These are phyloP conservation scores for Fomitopsis pulvina DNA, from an alignment of 768 basidiomycete genomes.

Conservation along the genomic window DNA sequence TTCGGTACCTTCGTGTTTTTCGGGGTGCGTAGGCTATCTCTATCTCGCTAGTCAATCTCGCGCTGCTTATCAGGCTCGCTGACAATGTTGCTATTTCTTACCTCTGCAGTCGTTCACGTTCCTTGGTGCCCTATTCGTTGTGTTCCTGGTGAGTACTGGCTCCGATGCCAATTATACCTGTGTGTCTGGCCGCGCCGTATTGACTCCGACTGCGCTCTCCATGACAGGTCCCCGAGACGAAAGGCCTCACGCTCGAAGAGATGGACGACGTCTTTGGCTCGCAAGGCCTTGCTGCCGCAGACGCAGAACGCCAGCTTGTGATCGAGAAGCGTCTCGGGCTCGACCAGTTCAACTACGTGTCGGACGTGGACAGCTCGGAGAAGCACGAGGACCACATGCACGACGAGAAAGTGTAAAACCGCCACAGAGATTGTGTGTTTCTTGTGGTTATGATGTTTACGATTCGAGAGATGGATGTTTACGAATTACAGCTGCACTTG, in stretches of 20 bases:
- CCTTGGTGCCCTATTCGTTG: slow-evolving; percentile 59
- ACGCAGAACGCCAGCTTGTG: slow-evolving; percentile 39
- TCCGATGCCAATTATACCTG: background rate
- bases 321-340: slow-evolving; percentile 66
- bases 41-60: background rate
- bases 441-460: no score
- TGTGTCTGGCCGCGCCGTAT: no score
- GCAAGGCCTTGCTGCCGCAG: slow-evolving; percentile 47
- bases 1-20: slow-evolving; percentile 78
- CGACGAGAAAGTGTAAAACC: background rate
- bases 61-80: background rate
- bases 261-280: slow-evolving; percentile 76
- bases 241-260: slow-evolving; percentile 67
- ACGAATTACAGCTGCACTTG: no score
- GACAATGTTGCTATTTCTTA: slow-evolving; percentile 1
- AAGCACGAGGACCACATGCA: slow-evolving; percentile 6
- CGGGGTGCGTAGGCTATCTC: slow-evolving; percentile 41
- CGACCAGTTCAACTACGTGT: slow-evolving; percentile 23
- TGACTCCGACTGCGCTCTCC: background rate
- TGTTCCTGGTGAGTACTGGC: slow-evolving; percentile 46
- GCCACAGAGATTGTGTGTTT: no score
- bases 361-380: slow-evolving; percentile 4
- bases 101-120: slow-evolving; percentile 50
- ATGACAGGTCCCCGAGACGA: slow-evolving; percentile 60
- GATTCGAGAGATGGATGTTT: no score